Evolutionary conservation across 2,329 filamentous ascomycete species (phyloP), one percentile per base, ranked within the genome.

Genomic region (Colletotrichum scovillei): DNA sequence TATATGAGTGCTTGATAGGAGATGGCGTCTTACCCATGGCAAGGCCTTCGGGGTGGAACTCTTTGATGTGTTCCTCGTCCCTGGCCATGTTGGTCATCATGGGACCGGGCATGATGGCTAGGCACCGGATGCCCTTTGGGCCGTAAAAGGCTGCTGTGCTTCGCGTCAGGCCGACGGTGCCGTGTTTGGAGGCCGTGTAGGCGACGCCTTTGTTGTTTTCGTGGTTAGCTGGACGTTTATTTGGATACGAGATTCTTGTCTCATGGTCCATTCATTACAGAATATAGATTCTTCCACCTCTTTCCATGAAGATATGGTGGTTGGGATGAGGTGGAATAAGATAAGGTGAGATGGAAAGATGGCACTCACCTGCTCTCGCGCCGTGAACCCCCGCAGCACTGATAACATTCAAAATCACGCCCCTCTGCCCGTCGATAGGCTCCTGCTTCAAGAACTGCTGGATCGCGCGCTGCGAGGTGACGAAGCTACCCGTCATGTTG

Each of bases 71-170:
- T 16, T 58, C 22, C 32, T 66, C 46, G 6, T 57, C 56, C 9
- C 38, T 42, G 2, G 72, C 76, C 63, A 91, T 90, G 74, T 90
- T 90, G 12, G 89, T 91, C 22, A 82, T 73, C 86, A 91, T 90
- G n/a, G 82, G 85, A 11, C 87, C 88, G 55, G 89, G 82, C 75
- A 89, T 86, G 22, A 67, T 67, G 7, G 69, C 63, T 0, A 72
- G 22, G 26, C 69, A 71, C 5, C 68, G 84, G 72, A 92, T 88
- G 26, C 88, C 88, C 78, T 87, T 86, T 24, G 81, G 80, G 0
- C 85, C 85, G 76, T 92, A 92, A 76, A 84, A 88, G 0, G 85
- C 84, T 1, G 89, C 89, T 9, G 88, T 91, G 79, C 88, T 91
- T 78, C 87, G 88, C 9, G 88, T 89, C 66, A 90, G 79, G 0